These are phyloP conservation scores for Aspergillus tamarii DNA, from an alignment of 2,329 filamentous ascomycete species.

Conservation along the genomic window DNA sequence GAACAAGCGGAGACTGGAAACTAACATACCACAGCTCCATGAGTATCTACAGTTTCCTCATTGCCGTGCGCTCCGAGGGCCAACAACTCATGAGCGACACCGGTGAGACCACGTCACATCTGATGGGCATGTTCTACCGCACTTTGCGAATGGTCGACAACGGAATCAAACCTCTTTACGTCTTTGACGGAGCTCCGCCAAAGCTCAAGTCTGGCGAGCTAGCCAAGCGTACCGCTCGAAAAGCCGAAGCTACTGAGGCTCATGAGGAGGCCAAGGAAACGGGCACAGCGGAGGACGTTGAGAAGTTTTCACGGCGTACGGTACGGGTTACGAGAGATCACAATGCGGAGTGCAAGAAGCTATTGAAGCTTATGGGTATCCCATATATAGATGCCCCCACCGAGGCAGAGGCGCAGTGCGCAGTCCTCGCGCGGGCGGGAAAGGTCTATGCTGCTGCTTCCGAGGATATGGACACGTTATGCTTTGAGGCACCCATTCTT, in stretches of 20 bases:
- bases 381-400: slow-evolving; percentile 95
- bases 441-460: slow-evolving; percentile 97
- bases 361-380: slow-evolving; percentile 94
- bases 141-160: slow-evolving; percentile 98
- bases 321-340: slow-evolving; percentile 96
- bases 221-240: slow-evolving; percentile 93
- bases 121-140: slow-evolving; percentile 99
- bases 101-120: slow-evolving; percentile 94
- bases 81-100: slow-evolving; percentile 94
- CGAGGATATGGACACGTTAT: slow-evolving; percentile 98
- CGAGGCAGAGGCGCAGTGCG: slow-evolving; percentile 96
- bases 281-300: slow-evolving; percentile 93
- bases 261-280: slow-evolving; percentile 97
- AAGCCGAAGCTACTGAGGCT: slow-evolving; percentile 85
- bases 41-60: slow-evolving; percentile 98
- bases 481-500: slow-evolving; percentile 89
- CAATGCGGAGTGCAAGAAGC: slow-evolving; percentile 88
- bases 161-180: slow-evolving; percentile 96
- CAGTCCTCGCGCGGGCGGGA: slow-evolving; percentile 81
- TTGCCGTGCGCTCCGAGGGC: slow-evolving; percentile 94
- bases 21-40: slow-evolving; percentile 68
- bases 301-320: slow-evolving; percentile 93
- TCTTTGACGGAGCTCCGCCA: slow-evolving; percentile 94
- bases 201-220: slow-evolving; percentile 98
- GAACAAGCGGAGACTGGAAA: not conserved